Percentiles rank a stretch among this genome's conserved stretches.
These are phyloP conservation scores for Fusarium ambrosium DNA, from an alignment of 2,329 filamentous ascomycete species.

Conservation along the genomic window DNA sequence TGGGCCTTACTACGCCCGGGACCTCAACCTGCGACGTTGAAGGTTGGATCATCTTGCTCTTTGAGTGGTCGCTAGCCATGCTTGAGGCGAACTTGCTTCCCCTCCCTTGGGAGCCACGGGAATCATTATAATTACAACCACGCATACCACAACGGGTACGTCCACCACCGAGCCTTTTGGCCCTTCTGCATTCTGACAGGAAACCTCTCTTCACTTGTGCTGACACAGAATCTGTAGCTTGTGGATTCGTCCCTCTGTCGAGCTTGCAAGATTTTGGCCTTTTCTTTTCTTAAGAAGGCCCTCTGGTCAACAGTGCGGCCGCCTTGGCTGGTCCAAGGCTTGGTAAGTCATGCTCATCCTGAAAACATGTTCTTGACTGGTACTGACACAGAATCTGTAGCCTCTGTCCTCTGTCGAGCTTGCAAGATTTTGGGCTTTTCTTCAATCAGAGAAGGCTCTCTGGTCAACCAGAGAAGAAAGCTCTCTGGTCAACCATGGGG, in stretches of 20 bases:
- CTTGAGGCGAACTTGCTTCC: slow-evolving; percentile 46
- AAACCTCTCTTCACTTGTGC: neutral
- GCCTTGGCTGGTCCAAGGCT: neutral
- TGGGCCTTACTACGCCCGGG: no score
- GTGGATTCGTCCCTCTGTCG: neutral
- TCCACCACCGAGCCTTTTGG: neutral
- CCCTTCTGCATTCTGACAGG: neutral
- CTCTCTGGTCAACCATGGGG: no score
- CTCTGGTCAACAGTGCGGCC: neutral
- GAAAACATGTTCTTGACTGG: neutral
- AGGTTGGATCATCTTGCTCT: no score
- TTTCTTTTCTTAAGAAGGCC: neutral
- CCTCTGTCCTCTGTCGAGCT: neutral
- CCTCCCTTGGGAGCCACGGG: neutral
- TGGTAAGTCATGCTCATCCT: neutral
- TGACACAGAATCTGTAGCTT: neutral
- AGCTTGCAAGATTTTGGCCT: neutral
- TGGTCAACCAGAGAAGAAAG: neutral
- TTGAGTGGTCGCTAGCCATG: slow-evolving; percentile 56
- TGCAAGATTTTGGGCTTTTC: neutral
- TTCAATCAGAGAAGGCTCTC: neutral
- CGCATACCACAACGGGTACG: no score
- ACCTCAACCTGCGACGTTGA: no score
- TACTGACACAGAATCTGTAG: neutral
- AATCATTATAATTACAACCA: no score